These are phyloP conservation scores for Hansenula anomala DNA, from an alignment of 1,139 yeast species.

Conservation along the genomic window DNA sequence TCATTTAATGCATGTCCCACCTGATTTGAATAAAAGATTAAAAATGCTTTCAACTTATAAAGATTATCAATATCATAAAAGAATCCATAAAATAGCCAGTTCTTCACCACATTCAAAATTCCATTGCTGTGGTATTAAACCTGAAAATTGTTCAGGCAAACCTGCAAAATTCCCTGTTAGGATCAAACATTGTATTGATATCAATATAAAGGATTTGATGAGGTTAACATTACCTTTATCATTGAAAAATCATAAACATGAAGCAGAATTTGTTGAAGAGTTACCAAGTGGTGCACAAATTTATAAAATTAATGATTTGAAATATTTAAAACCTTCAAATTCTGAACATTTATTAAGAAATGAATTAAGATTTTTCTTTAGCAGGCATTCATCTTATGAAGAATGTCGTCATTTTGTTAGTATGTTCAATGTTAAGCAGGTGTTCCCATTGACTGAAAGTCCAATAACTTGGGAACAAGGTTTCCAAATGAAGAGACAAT, in stretches of 20 bases:
- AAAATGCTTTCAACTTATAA: slow-evolving; percentile 7
- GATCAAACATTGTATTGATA: slow-evolving; percentile 36
- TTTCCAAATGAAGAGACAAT: slow-evolving; percentile 37
- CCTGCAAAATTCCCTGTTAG: slow-evolving; percentile 30
- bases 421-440: slow-evolving; percentile 37
- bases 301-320: slow-evolving; percentile 3
- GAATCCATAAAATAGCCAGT: background rate
- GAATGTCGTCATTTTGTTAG: slow-evolving; percentile 39
- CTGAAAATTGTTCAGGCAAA: slow-evolving; percentile 14
- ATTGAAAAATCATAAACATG: slow-evolving; percentile 12
- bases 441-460: slow-evolving; percentile 41
- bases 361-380: slow-evolving; percentile 38
- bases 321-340: slow-evolving; percentile 20
- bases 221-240: slow-evolving; percentile 10
- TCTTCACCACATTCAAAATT: slow-evolving; percentile 20
- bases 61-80: background rate
- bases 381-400: slow-evolving; percentile 50
- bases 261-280: slow-evolving; percentile 19
- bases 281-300: slow-evolving; percentile 25
- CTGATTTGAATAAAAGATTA: slow-evolving; percentile 23
- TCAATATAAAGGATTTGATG: slow-evolving; percentile 34
- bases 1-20: slow-evolving; percentile 32
- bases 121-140: slow-evolving; percentile 29
- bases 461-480: slow-evolving; percentile 36
- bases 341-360: slow-evolving; percentile 34